Evolutionary conservation across 495 filamentous ascomycete genomes (phyloP).

Genomic region (Apodospora peruviana): DNA sequence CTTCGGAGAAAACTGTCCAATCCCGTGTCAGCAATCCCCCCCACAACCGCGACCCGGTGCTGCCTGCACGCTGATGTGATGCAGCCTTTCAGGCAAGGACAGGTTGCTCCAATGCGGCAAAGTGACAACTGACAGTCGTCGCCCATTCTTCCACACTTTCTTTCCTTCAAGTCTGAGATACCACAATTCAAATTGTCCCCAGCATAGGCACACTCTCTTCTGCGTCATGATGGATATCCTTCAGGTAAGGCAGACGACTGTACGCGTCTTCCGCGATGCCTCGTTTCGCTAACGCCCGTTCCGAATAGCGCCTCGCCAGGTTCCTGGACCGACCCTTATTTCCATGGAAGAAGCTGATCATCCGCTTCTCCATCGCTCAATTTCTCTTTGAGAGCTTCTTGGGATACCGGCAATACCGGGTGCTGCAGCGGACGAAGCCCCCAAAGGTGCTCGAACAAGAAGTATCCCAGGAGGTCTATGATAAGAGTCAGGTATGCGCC

Average conservation of each 20-base stretch:
- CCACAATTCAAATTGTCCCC: constrained; percentile 1
- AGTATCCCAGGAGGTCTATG: constrained; percentile 83
- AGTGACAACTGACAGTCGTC: neutral
- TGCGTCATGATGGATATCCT: constrained; percentile 44
- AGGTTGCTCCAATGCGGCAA: constrained; percentile 12
- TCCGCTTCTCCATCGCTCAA: constrained; percentile 86
- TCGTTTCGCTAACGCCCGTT: neutral
- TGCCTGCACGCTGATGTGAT: constrained; percentile 6
- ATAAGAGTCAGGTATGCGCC: constrained; percentile 66
- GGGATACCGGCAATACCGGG: constrained; percentile 77
- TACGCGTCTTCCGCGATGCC: too few relatives aligned
- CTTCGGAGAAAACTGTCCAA: constrained; percentile 8
- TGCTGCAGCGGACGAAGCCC: constrained; percentile 70
- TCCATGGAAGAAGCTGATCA: constrained; percentile 94
- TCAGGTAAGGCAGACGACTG: constrained; percentile 29
- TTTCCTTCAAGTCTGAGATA: neutral
- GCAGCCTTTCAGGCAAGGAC: constrained; percentile 7
- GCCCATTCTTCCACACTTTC: constrained; percentile 4
- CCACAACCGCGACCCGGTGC: neutral
- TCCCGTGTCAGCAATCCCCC: neutral
- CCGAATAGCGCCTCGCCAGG: constrained; percentile 69
- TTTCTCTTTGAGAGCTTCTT: constrained; percentile 83
- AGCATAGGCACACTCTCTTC: constrained; percentile 11
- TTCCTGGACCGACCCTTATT: constrained; percentile 86
- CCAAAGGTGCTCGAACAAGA: constrained; percentile 82